phyloP scores from a whole-genome alignment of 371 early-diverging fungal species.

The Mortierella sp. region DNA sequence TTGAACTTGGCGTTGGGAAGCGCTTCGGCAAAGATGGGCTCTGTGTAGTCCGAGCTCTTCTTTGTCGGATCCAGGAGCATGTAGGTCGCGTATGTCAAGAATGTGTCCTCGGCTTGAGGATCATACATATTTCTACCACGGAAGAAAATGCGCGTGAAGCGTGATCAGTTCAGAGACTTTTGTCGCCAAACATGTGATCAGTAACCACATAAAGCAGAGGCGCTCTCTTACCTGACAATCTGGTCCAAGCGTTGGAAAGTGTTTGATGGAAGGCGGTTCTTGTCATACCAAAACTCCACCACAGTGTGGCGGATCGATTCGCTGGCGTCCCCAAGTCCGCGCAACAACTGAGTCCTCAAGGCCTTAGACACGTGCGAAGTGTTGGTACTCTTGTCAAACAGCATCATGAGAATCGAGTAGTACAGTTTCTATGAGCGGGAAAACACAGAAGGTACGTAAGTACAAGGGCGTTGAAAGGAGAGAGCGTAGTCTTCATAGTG shows the following conservation, averaged over 20 bases:
- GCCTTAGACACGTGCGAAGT: conserved; percentile 35
- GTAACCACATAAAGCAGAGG: background rate
- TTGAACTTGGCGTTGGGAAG: conserved; percentile 76
- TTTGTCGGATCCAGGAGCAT: conserved; percentile 73
- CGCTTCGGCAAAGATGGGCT: conserved; percentile 71
- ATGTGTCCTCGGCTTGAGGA: conserved; percentile 74
- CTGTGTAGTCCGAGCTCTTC: conserved; percentile 68
- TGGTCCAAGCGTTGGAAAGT: conserved; percentile 61
- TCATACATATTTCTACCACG: conserved; percentile 68
- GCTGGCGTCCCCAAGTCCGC: conserved; percentile 70
- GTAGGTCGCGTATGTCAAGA: conserved; percentile 70
- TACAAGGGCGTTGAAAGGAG: background rate
- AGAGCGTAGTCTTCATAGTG: background rate
- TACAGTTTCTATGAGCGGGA: conserved; percentile 59
- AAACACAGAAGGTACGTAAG: background rate
- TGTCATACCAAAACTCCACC: conserved; percentile 63
- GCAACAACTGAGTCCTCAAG: conserved; percentile 64
- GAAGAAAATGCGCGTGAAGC: background rate
- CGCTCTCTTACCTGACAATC: conserved; percentile 59
- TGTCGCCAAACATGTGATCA: background rate
- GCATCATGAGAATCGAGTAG: conserved; percentile 59
- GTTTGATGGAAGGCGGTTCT: conserved; percentile 54
- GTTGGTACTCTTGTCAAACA: conserved; percentile 31
- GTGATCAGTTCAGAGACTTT: background rate
- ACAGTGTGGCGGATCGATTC: conserved; percentile 65